A percentile compares a stretch with the other conserved stretches of the same genome.
Evolutionary conservation across 257 asterid genomes (phyloP).

Genomic region (Coffea canephora): DNA sequence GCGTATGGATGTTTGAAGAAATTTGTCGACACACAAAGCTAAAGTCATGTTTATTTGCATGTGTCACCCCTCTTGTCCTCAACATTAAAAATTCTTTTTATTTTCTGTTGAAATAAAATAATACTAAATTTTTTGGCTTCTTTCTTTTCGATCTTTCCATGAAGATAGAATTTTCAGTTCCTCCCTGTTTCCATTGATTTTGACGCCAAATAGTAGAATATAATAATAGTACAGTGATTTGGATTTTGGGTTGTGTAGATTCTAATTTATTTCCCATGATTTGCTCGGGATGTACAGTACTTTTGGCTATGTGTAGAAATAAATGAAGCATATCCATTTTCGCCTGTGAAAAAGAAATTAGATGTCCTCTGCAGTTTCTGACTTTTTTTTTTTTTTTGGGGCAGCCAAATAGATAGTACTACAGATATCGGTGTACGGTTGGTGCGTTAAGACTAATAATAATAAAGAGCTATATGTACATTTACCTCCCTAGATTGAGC

Average conservation of each 20-base stretch:
- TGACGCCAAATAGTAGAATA: neutral
- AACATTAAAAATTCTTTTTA: neutral
- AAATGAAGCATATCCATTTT: too few species aligned
- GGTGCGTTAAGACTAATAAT: neutral
- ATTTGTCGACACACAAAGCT: neutral
- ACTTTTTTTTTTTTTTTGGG: too few species aligned
- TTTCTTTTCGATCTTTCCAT: conserved; percentile 8
- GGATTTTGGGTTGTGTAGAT: too few species aligned
- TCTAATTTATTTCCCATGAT: too few species aligned
- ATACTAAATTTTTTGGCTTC: neutral
- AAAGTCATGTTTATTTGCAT: neutral
- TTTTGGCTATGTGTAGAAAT: too few species aligned
- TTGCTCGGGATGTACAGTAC: too few species aligned
- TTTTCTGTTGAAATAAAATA: neutral
- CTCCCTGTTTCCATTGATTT: neutral
- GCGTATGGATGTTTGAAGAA: neutral
- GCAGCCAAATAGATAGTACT: too few species aligned
- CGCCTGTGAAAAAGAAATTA: too few species aligned
- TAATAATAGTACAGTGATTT: neutral
- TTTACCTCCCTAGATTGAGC: neutral
- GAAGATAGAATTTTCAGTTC: neutral
- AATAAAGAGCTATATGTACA: neutral
- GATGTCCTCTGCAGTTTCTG: too few species aligned
- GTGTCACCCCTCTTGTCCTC: conserved; percentile 5
- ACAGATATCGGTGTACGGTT: neutral